Base-by-base conservation (phyloP, 2,329 filamentous ascomycete species). In the Diaporthe amygdali region DNA sequence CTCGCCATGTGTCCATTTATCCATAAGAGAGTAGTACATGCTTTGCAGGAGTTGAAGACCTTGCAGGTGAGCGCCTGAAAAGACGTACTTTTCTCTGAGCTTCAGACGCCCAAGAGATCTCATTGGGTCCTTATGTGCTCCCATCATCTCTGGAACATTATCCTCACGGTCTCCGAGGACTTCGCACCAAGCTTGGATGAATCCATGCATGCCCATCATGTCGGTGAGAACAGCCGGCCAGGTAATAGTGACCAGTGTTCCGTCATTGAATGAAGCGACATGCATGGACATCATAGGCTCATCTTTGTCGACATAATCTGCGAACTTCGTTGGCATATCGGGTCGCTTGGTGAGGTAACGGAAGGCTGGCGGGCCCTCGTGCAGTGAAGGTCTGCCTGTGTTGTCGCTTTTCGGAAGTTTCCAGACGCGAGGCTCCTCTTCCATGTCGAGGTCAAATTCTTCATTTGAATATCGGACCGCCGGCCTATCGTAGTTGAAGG, bases 351-450 rank as follows among this genome's bases (percentile, higher is more conserved):
- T 63, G 15, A 63, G 41, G 20, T 63, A 63, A 1, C 56, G 56
- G 25, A 63, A 63, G 20, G 56, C 56, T 46, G 56, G 56, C 22
- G 56, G 56, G 3, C 56, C 56, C 0, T 63, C 56, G 56, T 63
- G 56, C 47, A 63, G 22, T 32, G 56, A 63, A 3, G 56, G 56
- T 9, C 9, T 63, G 30, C 41, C 41, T 12, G 56, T 63, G 27
- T 7, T 63, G 56, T 63, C 56, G 27, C 39, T 30, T 14, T 27
- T 63, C 3, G 56, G 56, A 6, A 63, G 56, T 32, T 63, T 46
- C 56, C 56, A 63, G 12, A 63, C 56, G 39, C 56, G 56, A 46
- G 56, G 56, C 41, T 63, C 56, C 14, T 63, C 56, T 46, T 63
- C 56, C 20, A 63, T 63, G 12, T 22, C 56, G 15, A 63, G 39